Base-by-base conservation (phyloP, 129 eudicot genomes). In the carrot (Daucus carota) region DNA sequence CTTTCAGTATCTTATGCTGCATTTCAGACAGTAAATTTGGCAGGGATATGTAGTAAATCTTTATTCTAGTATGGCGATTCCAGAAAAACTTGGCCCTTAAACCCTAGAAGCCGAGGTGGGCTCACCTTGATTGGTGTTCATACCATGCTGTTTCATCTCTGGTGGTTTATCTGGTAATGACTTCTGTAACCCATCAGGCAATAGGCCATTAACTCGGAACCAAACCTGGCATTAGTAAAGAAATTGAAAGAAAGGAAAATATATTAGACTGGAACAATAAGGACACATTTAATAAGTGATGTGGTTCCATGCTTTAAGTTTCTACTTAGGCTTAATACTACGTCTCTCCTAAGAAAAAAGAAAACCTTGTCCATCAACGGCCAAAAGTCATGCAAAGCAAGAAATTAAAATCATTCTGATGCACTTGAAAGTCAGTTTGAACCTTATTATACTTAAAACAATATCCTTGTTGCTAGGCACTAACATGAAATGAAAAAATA, bases 91-190 rank as follows among this genome's bases (percentile, higher is more conserved):
- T 20, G 11, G 16, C 24, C 42, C 8, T 71, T 71, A 5, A 42
- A 42, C 2, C n/a, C 40, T 4, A 45, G 34, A 18, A 16, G 48
- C 74, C 8, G 32, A 4, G 41, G 68, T 42, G 52, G 72, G 18
- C 75, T 79, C 60, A 91, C 98, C 98, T 86, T 85, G 93, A 82
- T 48, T 83, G 40, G 73, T 57, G 80, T 89, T 86, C 40, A 72
- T 31, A 71, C 52, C 78, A 65, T 78, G 71, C 80, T 86, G 92
- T 28, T 74, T 84, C 97, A 87, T 87, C 70, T 91, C 93, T 4
- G 96, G 98, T 54, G 97, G 90, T 73, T 86, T 88, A 72, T 94
- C 98, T 47, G 98, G 98, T 70, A 94, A 85, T 3, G 98, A 91
- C 88, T 91, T 94, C 81, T 94, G 98, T 48, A 80, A 47, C 34